Percentiles rank a stretch among this genome's conserved stretches.
Evolutionary conservation across 1,284 basidiomycete species (phyloP).

Genomic region (Ganoderma meredithae): DNA sequence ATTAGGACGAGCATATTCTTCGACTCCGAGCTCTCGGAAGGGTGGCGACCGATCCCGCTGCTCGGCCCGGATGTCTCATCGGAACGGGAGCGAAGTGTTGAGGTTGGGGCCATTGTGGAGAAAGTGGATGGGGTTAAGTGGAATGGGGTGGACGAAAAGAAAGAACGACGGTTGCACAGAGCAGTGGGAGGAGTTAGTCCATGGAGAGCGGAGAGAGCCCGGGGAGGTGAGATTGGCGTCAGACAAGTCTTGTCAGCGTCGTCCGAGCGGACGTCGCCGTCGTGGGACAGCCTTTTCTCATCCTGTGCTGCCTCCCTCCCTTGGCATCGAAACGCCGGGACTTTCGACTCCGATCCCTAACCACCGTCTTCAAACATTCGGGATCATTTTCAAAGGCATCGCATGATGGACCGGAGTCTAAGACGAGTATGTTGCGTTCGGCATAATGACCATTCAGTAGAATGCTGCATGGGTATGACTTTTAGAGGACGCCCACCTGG

Average conservation of each 20-base stretch:
- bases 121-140: background rate
- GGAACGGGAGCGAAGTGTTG: slow-evolving; percentile 15
- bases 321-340: no score
- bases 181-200: slow-evolving; percentile 1
- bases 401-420: no score
- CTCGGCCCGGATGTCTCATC: slow-evolving; percentile 26
- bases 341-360: no score
- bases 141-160: background rate
- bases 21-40: slow-evolving; percentile 18
- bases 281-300: background rate
- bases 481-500: no score
- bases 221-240: background rate
- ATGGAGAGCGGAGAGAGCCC: background rate
- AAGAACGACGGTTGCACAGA: slow-evolving; percentile 4
- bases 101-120: slow-evolving; percentile 1
- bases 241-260: background rate
- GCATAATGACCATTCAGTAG: no score
- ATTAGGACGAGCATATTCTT: slow-evolving; percentile 41
- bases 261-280: background rate
- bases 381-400: no score
- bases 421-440: no score
- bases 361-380: no score
- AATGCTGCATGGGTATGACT: no score
- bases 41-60: slow-evolving; percentile 5
- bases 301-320: no score